These are phyloP conservation scores for Pascua sp. DNA, from an alignment of 1,284 basidiomycete genomes.

Conservation along the genomic window DNA sequence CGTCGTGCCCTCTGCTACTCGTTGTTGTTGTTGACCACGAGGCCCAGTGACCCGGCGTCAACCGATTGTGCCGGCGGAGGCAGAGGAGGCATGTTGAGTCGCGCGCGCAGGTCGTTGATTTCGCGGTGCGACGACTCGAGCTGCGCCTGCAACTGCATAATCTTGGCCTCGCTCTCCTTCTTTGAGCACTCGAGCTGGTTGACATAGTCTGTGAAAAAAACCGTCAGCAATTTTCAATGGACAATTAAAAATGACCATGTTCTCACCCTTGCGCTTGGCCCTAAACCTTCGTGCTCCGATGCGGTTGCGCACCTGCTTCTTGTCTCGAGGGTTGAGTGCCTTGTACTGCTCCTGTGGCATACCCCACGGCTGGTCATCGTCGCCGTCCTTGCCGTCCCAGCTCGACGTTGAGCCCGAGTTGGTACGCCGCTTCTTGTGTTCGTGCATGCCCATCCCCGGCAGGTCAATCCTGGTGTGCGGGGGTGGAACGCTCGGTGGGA, in stretches of 20 bases:
- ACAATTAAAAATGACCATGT: not conserved
- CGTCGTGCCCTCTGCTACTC: too few relatives aligned
- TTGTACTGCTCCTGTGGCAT: constrained; percentile 47
- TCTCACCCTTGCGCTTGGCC: constrained; percentile 45
- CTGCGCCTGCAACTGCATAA: constrained; percentile 20
- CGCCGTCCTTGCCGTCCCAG: constrained; percentile 17
- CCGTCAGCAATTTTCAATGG: not conserved
- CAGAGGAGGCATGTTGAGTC: constrained; percentile 21
- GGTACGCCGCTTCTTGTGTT: constrained; percentile 12
- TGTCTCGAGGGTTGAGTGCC: constrained; percentile 39
- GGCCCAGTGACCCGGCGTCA: too few relatives aligned
- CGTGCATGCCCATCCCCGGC: not conserved
- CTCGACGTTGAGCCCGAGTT: constrained; percentile 8
- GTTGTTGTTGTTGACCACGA: too few relatives aligned
- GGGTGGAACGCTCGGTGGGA: constrained; percentile 12
- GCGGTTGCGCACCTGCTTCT: constrained; percentile 45
- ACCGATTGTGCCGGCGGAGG: constrained; percentile 5
- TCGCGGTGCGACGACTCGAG: constrained; percentile 25
- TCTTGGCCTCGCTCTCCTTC: constrained; percentile 26
- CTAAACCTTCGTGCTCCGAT: constrained; percentile 43
- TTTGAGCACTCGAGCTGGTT: constrained; percentile 13
- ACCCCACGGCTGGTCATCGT: constrained; percentile 41
- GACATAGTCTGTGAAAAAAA: constrained; percentile 12
- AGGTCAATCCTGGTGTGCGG: constrained; percentile 10
- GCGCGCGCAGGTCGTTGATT: constrained; percentile 32